Base-by-base conservation (phyloP, 1,284 basidiomycete species). In the Leccinum holopus region DNA sequence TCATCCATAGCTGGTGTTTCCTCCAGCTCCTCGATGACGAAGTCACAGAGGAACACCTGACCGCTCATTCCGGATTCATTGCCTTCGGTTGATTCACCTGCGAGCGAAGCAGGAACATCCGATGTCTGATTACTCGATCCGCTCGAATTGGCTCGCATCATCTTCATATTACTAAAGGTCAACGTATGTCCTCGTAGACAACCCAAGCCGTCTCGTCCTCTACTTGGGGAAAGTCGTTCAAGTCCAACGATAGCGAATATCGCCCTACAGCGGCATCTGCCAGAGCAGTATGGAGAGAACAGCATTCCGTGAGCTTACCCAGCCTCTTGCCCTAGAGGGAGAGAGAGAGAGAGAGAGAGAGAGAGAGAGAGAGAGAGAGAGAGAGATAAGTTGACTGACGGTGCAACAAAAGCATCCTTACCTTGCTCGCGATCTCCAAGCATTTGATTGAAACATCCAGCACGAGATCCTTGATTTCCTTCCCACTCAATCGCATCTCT, bases 381-480 rank as follows among this genome's bases (percentile, higher is more conserved):
- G 63, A 56, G 57, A 55, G 58, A 74, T 49, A 2, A 73, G 67
- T 55, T 55, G 58, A 61, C 14, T 30, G 53, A 57, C 58, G 51
- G n/a, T 25, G 33, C 59, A 25, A 35, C 65, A 41, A 21, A 30
- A 49, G 44, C 44, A 32, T 53, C 33, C 77, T 62, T 67, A 87
- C 86, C 79, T 90, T 88, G 80, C 85, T 86, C 33, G 83, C 82
- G 56, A 87, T 79, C 70, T 85, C 85, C 59, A 90, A 74, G 68
- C 84, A 87, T 62, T 77, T 80, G 49, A 78, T 70, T 5, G 82
- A 81, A 49, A 87, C 82, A 32, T 87, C 84, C 65, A 80, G 77
- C 10, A 84, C 75, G 30, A 90, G 70, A 12, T 70, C 72, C 57
- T 77, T 76, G 12, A 83, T 75, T 39, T 82, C 82, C 53, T 75